Percentiles rank a stretch among this genome's conserved stretches.
Conservation (phyloP, 768 basidiomycete genomes). For the Russula virescens region DNA sequence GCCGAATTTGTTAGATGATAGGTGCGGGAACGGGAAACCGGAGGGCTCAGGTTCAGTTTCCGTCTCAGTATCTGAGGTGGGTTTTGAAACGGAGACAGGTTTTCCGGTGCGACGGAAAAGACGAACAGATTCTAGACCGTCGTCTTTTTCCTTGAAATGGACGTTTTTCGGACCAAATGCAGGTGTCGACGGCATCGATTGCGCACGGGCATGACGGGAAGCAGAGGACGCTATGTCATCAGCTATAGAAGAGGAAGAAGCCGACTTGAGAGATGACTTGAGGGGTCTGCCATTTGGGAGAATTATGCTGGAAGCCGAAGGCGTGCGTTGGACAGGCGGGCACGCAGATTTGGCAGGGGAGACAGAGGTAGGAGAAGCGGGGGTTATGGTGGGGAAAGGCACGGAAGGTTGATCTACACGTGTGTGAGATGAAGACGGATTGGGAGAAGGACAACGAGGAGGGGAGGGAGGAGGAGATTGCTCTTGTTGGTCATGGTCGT, state of each 20-base stretch:
- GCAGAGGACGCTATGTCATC: conserved; percentile 31
- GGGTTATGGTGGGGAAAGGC: conserved; percentile 13
- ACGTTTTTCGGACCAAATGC: conserved; percentile 63
- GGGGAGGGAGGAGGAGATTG: conserved; percentile 16
- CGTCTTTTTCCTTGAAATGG: conserved; percentile 66
- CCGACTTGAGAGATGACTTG: conserved; percentile 75
- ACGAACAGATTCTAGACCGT: conserved; percentile 55
- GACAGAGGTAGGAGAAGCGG: background rate
- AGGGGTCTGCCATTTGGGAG: conserved; percentile 80
- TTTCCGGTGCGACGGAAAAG: conserved; percentile 62
- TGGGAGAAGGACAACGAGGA: background rate
- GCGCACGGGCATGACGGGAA: conserved; percentile 34
- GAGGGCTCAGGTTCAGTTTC: conserved; percentile 34
- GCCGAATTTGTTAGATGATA: conserved; percentile 24
- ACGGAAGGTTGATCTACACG: background rate
- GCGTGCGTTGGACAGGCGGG: conserved; percentile 13
- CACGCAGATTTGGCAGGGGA: background rate
- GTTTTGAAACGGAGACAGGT: conserved; percentile 57
- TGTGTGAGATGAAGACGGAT: background rate
- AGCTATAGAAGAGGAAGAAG: conserved; percentile 45
- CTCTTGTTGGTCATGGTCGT: conserved; percentile 20
- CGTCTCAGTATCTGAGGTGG: conserved; percentile 28
- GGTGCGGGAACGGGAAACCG: conserved; percentile 25
- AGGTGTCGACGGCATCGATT: conserved; percentile 61
- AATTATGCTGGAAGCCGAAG: conserved; percentile 39